These are phyloP conservation scores for Desmodesmus armatus DNA, from an alignment of 139 green algal genomes.

Conservation along the genomic window DNA sequence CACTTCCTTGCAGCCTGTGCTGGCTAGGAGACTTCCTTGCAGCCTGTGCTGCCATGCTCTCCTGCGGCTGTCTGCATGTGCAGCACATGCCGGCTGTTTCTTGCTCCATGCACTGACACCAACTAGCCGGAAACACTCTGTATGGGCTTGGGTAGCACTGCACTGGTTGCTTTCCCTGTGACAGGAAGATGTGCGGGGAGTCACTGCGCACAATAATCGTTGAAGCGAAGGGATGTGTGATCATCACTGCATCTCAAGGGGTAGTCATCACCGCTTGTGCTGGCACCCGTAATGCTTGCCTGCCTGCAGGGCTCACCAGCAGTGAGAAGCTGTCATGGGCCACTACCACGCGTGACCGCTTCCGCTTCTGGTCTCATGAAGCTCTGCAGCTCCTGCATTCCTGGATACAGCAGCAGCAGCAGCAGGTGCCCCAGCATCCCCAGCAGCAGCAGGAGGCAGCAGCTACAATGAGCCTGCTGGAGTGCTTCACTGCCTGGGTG, in stretches of 20 bases:
- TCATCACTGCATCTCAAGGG: background rate
- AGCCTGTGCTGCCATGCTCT: no score
- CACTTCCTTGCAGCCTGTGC: no score
- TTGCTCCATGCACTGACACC: background rate
- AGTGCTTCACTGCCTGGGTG: constrained; percentile 43
- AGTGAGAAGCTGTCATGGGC: constrained; percentile 13
- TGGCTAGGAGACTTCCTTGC: no score
- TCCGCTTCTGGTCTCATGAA: background rate
- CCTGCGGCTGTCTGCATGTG: no score
- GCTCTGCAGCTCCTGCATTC: background rate
- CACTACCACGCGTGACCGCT: background rate
- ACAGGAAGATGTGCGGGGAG: no score
- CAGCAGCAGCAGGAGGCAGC: background rate
- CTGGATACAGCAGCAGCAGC: constrained; percentile 11
- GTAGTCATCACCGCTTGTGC: background rate
- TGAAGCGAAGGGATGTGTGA: background rate
- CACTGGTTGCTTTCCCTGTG: no score
- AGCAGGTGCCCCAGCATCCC: no score
- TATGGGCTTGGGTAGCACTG: no score
- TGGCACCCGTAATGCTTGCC: background rate
- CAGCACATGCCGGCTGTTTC: no score
- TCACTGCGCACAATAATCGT: no score
- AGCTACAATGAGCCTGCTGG: constrained; percentile 8
- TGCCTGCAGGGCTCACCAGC: constrained; percentile 6
- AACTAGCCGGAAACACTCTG: no score